Conservation (phyloP, 768 basidiomycete species). For the Gyrodon lividus region DNA sequence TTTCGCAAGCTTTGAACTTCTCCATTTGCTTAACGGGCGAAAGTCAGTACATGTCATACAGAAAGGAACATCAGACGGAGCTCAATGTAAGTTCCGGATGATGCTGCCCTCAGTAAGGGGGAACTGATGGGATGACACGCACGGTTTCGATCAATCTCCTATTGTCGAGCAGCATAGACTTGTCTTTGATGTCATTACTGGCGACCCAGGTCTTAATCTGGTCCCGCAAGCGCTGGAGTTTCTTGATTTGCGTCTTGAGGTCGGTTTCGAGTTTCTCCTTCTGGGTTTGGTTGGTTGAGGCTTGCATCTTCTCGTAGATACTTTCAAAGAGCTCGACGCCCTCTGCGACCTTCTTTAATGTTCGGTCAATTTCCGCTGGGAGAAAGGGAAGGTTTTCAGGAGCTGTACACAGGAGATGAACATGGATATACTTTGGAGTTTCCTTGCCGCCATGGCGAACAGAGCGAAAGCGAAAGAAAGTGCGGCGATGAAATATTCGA, state of each 20-base stretch:
- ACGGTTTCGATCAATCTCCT: slow-evolving; percentile 97
- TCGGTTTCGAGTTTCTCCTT: slow-evolving; percentile 98
- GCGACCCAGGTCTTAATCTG: slow-evolving; percentile 96
- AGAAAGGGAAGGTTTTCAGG: not conserved
- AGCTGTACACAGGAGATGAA: not conserved
- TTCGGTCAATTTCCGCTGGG: slow-evolving; percentile 97
- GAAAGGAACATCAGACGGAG: slow-evolving; percentile 13
- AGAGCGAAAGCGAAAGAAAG: slow-evolving; percentile 13
- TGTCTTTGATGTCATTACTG: slow-evolving; percentile 99
- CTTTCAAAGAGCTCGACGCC: slow-evolving; percentile 94
- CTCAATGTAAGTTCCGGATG: slow-evolving; percentile 2
- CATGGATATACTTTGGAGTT: slow-evolving; percentile 71
- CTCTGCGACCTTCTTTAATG: slow-evolving; percentile 93
- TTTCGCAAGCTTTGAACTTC: slow-evolving; percentile 99
- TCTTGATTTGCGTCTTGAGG: slow-evolving; percentile 98
- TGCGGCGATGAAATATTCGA: slow-evolving; percentile 6
- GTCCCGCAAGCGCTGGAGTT: slow-evolving; percentile 78
- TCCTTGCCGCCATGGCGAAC: slow-evolving; percentile 79
- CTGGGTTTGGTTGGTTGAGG: slow-evolving; percentile 93
- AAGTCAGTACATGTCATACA: slow-evolving; percentile 5
- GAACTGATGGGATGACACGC: slow-evolving; percentile 30
- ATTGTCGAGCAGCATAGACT: slow-evolving; percentile 87
- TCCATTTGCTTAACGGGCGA: slow-evolving; percentile 90
- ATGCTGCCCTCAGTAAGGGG: not conserved
- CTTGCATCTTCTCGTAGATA: slow-evolving; percentile 98